Evolutionary conservation across 371 early-diverging fungal genomes (phyloP), one percentile per base, ranked within the genome.

Genomic region (Zopfochytrium polystomum): DNA sequence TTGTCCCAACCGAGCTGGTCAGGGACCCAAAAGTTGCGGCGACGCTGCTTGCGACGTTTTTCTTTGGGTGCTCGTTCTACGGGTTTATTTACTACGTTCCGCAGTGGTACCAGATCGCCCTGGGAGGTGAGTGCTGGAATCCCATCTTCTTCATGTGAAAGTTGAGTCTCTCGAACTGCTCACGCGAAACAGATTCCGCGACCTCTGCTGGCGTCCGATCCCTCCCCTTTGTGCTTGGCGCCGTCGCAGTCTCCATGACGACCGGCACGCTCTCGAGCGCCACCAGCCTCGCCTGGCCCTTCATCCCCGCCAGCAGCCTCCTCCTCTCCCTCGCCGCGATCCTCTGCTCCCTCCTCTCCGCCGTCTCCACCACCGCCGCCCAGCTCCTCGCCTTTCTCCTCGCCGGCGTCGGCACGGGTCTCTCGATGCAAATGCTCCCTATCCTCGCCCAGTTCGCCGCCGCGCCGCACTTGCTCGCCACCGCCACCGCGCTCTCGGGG

Each of bases 51-150:
- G n/a, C n/a, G n/a, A n/a, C n/a, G n/a, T n/a, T n/a, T n/a, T n/a
- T n/a, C n/a, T n/a, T n/a, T n/a, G n/a, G n/a, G n/a, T n/a, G n/a
- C n/a, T n/a, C n/a, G n/a, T n/a, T n/a, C n/a, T n/a, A n/a, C n/a
- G n/a, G n/a, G n/a, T n/a, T n/a, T n/a, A n/a, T n/a, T n/a, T 92
- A 86, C 66, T 88, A 87, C 70, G 76, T 87, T 6, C 61, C 53
- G 20, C 72, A 89, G 13, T 93, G 86, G 71, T 89, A 88, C 75
- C 89, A 87, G 60, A 82, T 90, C 38, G 89, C 89, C 38, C 68
- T 79, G 38, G 77, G 80, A 31, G 58, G 23, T 20, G 60, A 75
- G 27, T 26, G 22, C 13, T n/a, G 35, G 35, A 26, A n/a, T n/a
- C 43, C 26, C 27, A 43, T 49, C 20, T 18, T 60, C 30, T 20